Percentiles rank a stretch among this genome's conserved stretches.
Evolutionary conservation across 805 yeast genomes (phyloP).

Genomic region (Yamadazyma insecticola): DNA sequence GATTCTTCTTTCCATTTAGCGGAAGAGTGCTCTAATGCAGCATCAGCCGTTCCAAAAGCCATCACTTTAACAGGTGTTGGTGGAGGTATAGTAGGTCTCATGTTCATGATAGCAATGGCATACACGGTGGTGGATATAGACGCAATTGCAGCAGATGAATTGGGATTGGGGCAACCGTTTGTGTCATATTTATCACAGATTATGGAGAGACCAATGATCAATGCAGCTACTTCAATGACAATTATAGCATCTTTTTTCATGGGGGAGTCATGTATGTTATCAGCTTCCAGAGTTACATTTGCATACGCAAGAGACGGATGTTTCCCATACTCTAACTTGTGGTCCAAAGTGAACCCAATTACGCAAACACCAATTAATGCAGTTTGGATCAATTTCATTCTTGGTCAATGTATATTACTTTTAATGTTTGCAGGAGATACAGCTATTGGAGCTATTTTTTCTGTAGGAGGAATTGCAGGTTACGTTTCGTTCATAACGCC

Average conservation of each 20-base stretch:
- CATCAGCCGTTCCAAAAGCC: slow-evolving; percentile 62
- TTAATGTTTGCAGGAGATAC: slow-evolving; percentile 61
- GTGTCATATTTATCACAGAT: slow-evolving; percentile 51
- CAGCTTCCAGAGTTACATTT: slow-evolving; percentile 62
- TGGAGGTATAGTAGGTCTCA: slow-evolving; percentile 55
- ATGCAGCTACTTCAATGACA: slow-evolving; percentile 34
- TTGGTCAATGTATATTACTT: slow-evolving; percentile 53
- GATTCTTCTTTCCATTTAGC: slow-evolving; percentile 72
- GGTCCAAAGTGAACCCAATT: slow-evolving; percentile 44
- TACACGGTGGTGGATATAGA: slow-evolving; percentile 53
- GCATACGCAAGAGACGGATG: slow-evolving; percentile 68
- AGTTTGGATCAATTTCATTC: slow-evolving; percentile 51
- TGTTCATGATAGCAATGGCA: slow-evolving; percentile 56
- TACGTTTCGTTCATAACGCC: slow-evolving; percentile 67
- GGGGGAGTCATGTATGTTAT: slow-evolving; percentile 49
- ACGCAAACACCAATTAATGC: slow-evolving; percentile 66
- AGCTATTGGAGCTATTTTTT: slow-evolving; percentile 67
- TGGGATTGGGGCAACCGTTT: slow-evolving; percentile 56
- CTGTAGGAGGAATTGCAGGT: slow-evolving; percentile 68
- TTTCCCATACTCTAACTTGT: slow-evolving; percentile 51
- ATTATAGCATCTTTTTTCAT: slow-evolving; percentile 36
- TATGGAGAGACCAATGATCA: slow-evolving; percentile 32
- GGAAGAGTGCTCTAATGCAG: slow-evolving; percentile 68
- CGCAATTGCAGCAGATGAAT: slow-evolving; percentile 42
- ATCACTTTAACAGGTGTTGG: slow-evolving; percentile 53